Percentiles rank a stretch among this genome's conserved stretches.
phyloP scores from a whole-genome alignment of 2,329 filamentous ascomycete species.

The Colletotrichum tofieldiae region DNA sequence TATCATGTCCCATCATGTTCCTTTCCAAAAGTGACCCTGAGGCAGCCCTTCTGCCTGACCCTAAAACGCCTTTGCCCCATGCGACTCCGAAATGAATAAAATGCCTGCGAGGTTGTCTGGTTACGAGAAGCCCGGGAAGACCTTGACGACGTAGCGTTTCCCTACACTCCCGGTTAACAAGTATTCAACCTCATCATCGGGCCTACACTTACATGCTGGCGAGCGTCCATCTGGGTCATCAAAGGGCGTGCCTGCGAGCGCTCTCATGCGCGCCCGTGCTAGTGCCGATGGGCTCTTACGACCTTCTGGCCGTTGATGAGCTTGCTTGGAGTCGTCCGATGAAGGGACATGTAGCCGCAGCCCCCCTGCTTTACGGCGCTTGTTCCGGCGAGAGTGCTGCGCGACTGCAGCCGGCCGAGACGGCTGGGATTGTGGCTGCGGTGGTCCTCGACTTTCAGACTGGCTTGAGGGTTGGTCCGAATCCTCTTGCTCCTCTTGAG shows the following conservation, averaged over 20 bases:
- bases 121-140: constrained; percentile 59
- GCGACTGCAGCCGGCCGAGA: constrained; percentile 12
- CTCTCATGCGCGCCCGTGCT: constrained; percentile 60
- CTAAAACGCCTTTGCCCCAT: constrained; percentile 40
- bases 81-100: constrained; percentile 23
- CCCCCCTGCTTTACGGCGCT: constrained; percentile 32
- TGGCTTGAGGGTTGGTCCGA: constrained; percentile 23
- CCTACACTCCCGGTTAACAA: constrained; percentile 48
- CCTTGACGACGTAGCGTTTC: constrained; percentile 59
- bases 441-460: constrained; percentile 12
- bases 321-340: constrained; percentile 15
- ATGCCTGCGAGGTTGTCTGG: constrained; percentile 17
- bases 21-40: constrained; percentile 15
- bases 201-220: constrained; percentile 56
- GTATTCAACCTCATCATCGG: neutral
- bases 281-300: constrained; percentile 61
- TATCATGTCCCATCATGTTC: constrained; percentile 13
- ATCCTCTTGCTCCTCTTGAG: constrained; percentile 42
- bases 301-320: constrained; percentile 46
- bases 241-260: constrained; percentile 61
- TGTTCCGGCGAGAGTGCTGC: constrained; percentile 22
- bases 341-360: constrained; percentile 34
- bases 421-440: constrained; percentile 15
- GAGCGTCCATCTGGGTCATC: constrained; percentile 59
- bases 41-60: constrained; percentile 32